Base-by-base conservation (phyloP, 2,329 filamentous ascomycete species). In the Calonectria multiphialidica region DNA sequence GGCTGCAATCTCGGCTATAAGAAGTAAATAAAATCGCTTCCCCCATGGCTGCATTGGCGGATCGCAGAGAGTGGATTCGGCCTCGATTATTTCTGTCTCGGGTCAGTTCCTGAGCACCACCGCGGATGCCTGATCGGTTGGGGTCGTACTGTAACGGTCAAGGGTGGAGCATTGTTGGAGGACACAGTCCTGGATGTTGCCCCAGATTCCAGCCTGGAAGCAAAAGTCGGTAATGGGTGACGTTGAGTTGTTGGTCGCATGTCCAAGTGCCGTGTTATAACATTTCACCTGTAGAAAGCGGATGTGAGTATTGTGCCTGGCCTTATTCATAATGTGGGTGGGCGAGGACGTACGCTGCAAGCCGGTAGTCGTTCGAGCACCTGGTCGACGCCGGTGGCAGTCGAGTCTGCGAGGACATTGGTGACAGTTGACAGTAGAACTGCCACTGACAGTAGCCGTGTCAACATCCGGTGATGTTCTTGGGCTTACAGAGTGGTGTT, bases 1-100 rank as follows among this genome's bases (percentile, higher is more conserved):
- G 0, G 84, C 84, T 37, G 82, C 77, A 2, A 81, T 69, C 68
- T 86, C 82, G 42, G 84, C 77, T 5, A 81, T 76, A n/a, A 86
- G 76, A 2, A 84, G 75, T 5, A 81, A 79, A 30, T 83, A 75
- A n/a, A 86, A 76, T 5, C 80, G 75, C 0, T 74, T 63, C 50
- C 79, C 81, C 15, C 82, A 80, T 9, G 81, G 80, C n/a, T 83
- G 79, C 12, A 61, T 55, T 13, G 81, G 80, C 18, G 74, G 71
- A 1, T 80, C 65, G 66, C 85, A 87, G 16, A 78, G 77, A 23
- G 80, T 72, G n/a, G 82, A 80, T 50, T 83, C 77, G 23, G 82
- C 70, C 47, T 80, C 75, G 25, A 77, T 80, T 10, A 84, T 79
- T 35, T 79, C 82, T 82, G n/a, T 4, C 6, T n/a, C 16, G 12